Evolutionary conservation across 495 filamentous ascomycete species (phyloP), one percentile per base, ranked within the genome.

Genomic region (Acidiella bohemica): DNA sequence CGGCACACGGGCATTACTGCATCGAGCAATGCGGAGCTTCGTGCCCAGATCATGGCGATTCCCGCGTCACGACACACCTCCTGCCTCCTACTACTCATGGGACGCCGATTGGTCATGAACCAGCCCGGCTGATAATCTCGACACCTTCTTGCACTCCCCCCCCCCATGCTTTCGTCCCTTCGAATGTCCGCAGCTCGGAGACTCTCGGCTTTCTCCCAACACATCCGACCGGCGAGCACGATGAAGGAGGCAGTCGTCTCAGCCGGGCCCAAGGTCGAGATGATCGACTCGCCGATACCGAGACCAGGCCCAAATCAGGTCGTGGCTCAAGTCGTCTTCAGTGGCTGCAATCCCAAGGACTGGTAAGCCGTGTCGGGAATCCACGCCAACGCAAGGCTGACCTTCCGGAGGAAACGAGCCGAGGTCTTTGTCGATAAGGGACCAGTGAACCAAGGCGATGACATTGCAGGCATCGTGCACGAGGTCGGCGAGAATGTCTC

Each of bases 311-410:
- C 66, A 3, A 66, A 72, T 41, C 71, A 90, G 42, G 61, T 86
- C 18, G 65, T 86, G 12, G 85, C 80, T 50, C 73, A 74, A 42
- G 78, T 84, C 25, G 60, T 78, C 9, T 73, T 76, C 5, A 69
- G 67, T 27, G 78, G 78, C 14, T 75, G 72, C 16, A 87, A 87
- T 55, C 83, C 83, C 2, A 87, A 87, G 53, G 83, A 88, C 60
- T 51, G 47, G 47, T 24, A 36, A 18, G 36, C 30, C 4, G n/a
- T n/a, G n/a, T n/a, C n/a, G n/a, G n/a, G n/a, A n/a, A n/a, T n/a
- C n/a, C n/a, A n/a, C n/a, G 1, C 12, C 13, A 11, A 22, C 12
- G 31, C 29, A 43, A 17, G 32, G 17, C 39, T 41, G 13, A 41
- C 17, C 11, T 21, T 14, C 3, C 16, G 32, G 13, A 59, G 58